phyloP scores from a whole-genome alignment of 2,329 filamentous ascomycete species.

The Purpureocillium lavendulum region DNA sequence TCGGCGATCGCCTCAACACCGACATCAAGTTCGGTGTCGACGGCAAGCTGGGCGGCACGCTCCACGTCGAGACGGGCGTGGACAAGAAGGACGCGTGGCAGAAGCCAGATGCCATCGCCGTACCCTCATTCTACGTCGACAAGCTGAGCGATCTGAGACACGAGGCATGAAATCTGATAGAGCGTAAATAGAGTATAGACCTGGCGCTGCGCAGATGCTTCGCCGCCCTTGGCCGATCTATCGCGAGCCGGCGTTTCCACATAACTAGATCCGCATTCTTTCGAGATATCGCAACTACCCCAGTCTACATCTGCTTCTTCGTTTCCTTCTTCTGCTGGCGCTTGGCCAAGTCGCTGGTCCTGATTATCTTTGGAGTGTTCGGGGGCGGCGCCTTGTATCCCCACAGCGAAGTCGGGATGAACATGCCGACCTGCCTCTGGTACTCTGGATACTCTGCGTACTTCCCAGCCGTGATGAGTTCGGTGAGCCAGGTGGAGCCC shows the following conservation, averaged over 20 bases:
- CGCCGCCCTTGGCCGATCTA: no score
- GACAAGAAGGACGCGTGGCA: constrained; percentile 78
- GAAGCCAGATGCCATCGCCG: constrained; percentile 55
- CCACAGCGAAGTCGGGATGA: constrained; percentile 54
- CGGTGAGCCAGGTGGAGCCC: constrained; percentile 80
- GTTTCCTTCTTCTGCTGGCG: constrained; percentile 28
- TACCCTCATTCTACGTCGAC: constrained; percentile 79
- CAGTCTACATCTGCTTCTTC: constrained; percentile 22
- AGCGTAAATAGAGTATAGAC: constrained; percentile 3
- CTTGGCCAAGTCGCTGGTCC: constrained; percentile 41
- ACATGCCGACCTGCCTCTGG: constrained; percentile 73
- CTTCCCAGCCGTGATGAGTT: constrained; percentile 69
- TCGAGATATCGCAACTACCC: no score
- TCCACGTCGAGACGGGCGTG: constrained; percentile 88
- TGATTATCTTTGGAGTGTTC: constrained; percentile 35
- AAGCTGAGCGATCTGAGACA: constrained; percentile 64
- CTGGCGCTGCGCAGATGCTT: neutral
- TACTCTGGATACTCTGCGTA: constrained; percentile 86
- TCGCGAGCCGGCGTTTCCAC: no score
- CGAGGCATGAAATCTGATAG: constrained; percentile 10
- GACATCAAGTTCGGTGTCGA: constrained; percentile 95
- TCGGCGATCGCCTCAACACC: constrained; percentile 87
- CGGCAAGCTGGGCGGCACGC: constrained; percentile 79
- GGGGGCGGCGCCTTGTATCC: constrained; percentile 31
- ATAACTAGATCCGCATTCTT: no score